Evolutionary conservation across 352 stramenopile genomes (phyloP).

Genomic region (Globisporangium lucens): DNA sequence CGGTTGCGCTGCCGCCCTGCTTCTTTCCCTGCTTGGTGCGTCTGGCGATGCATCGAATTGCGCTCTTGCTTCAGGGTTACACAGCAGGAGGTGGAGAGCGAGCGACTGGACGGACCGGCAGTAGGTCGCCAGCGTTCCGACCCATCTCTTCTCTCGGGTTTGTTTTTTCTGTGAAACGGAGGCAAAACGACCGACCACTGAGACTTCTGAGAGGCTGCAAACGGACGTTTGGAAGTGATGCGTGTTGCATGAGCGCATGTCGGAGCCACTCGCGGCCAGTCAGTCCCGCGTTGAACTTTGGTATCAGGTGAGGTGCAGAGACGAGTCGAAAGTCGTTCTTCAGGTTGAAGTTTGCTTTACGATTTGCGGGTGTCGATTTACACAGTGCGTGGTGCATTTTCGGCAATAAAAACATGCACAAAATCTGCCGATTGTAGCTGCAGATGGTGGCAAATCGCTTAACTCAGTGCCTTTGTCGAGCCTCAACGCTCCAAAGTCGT

Average conservation of each 20-base stretch:
- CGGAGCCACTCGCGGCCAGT: background rate
- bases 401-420: too few relatives aligned
- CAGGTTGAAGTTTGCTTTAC: background rate
- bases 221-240: background rate
- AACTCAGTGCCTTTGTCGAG: too few relatives aligned
- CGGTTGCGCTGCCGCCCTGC: background rate
- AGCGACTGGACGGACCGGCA: background rate
- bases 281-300: background rate
- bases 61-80: background rate
- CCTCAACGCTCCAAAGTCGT: too few relatives aligned
- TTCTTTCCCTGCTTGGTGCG: background rate
- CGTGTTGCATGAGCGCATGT: background rate
- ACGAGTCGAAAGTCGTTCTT: background rate
- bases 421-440: too few relatives aligned
- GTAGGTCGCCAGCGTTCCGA: background rate
- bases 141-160: background rate
- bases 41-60: background rate
- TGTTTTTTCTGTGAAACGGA: background rate
- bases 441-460: too few relatives aligned
- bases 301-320: background rate
- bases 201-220: background rate
- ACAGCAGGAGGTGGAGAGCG: background rate
- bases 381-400: too few relatives aligned
- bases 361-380: too few relatives aligned
- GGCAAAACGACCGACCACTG: conserved; percentile 3